Evolutionary conservation across 73 alveolate species (phyloP).

Genomic region (Tetrahymena elliotti): DNA sequence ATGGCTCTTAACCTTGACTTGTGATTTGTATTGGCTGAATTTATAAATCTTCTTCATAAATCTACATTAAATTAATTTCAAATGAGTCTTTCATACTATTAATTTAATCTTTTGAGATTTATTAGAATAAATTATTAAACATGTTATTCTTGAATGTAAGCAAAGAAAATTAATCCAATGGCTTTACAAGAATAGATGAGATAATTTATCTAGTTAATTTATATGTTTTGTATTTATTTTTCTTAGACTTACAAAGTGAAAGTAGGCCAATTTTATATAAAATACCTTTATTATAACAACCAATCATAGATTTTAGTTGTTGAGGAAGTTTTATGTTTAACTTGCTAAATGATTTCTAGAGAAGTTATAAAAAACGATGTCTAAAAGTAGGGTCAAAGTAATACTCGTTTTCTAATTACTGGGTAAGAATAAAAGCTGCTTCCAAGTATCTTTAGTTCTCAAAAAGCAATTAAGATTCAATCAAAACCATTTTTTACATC

Average conservation of each 20-base stretch:
- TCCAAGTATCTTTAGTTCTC: neutral
- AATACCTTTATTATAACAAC: neutral
- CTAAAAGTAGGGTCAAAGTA: neutral
- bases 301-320: neutral
- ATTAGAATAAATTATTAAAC: neutral
- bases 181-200: neutral
- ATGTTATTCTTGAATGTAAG: neutral
- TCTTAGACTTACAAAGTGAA: neutral
- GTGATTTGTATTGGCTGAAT: neutral
- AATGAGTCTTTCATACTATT: neutral
- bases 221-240: neutral
- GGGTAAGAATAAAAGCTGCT: neutral
- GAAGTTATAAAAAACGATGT: neutral
- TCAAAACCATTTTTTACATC: neutral
- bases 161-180: neutral
- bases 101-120: neutral
- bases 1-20: neutral
- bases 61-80: neutral
- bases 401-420: neutral
- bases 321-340: neutral
- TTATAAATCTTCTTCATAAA: neutral
- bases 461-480: neutral
- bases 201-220: neutral
- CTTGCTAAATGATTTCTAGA: neutral
- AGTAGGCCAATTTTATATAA: neutral